Evolutionary conservation across 164 flowering plant species (phyloP).

Genomic region (Kalanchoe fedtschenkoi): DNA sequence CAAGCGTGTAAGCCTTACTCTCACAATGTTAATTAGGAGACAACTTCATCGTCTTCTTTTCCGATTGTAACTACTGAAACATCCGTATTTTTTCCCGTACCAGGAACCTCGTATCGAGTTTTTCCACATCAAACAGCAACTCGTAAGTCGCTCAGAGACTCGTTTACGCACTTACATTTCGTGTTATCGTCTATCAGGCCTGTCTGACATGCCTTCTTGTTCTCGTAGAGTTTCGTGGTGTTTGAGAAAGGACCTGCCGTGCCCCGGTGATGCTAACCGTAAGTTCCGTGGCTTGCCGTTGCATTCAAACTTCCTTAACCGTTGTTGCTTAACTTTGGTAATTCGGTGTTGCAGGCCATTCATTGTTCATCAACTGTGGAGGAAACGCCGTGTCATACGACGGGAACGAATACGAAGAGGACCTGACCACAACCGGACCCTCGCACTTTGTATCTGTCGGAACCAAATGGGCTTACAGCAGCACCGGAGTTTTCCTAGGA

Average conservation of each 20-base stretch:
- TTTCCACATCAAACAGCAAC: constrained; percentile 20
- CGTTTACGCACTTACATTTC: too few species aligned
- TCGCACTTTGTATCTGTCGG: constrained; percentile 22
- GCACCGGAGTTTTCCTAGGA: constrained; percentile 35
- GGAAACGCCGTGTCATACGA: constrained; percentile 22
- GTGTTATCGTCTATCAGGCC: background rate
- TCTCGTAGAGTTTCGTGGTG: constrained; percentile 39
- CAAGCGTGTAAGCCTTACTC: constrained; percentile 29
- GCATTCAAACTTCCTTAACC: background rate
- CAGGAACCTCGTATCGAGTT: constrained; percentile 53
- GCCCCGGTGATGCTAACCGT: constrained; percentile 34
- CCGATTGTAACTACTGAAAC: background rate
- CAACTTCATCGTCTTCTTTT: background rate
- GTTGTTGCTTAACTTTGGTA: background rate
- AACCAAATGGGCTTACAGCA: constrained; percentile 56
- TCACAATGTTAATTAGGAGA: background rate
- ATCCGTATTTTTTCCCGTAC: background rate
- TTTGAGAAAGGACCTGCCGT: constrained; percentile 54
- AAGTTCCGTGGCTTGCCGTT: constrained; percentile 10
- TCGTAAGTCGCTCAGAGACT: constrained; percentile 27
- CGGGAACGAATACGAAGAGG: constrained; percentile 40
- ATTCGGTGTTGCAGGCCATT: constrained; percentile 30
- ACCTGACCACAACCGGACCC: constrained; percentile 24
- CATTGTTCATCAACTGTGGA: constrained; percentile 73
- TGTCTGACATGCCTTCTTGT: background rate